Conservation (phyloP, 768 basidiomycete genomes). For the Saitozyma podzolica region DNA sequence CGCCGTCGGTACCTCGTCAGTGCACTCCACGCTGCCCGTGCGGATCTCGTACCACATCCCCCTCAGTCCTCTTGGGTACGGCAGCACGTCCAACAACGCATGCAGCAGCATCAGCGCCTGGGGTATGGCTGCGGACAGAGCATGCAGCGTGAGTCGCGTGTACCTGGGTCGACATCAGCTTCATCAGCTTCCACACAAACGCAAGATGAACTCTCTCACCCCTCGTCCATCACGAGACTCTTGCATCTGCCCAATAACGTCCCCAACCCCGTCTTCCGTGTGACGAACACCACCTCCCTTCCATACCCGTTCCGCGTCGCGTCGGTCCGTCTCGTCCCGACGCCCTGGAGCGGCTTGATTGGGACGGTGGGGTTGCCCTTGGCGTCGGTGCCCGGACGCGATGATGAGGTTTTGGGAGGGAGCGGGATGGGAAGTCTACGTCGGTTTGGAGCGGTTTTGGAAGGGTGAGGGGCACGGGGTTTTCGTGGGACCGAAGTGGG, state of each 20-base stretch:
- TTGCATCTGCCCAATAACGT: slow-evolving; percentile 50
- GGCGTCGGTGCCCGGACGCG: slow-evolving; percentile 7
- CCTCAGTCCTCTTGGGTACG: slow-evolving; percentile 39
- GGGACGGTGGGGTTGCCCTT: slow-evolving; percentile 21
- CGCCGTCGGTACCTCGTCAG: slow-evolving; percentile 38
- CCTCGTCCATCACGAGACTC: slow-evolving; percentile 50
- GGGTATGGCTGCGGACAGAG: slow-evolving; percentile 50
- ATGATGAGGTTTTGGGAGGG: background rate
- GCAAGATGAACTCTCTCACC: slow-evolving; percentile 30
- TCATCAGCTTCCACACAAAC: background rate
- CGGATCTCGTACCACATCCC: slow-evolving; percentile 50
- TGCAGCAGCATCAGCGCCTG: slow-evolving; percentile 49
- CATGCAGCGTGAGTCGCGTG: slow-evolving; percentile 43
- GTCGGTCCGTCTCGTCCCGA: slow-evolving; percentile 31
- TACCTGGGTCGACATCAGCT: slow-evolving; percentile 21
- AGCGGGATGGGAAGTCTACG: too few species aligned
- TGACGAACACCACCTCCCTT: slow-evolving; percentile 48
- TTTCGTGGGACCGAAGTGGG: too few species aligned
- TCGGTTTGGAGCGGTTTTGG: too few species aligned
- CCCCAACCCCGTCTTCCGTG: slow-evolving; percentile 45
- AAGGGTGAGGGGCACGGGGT: too few species aligned
- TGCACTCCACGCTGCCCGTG: slow-evolving; percentile 44
- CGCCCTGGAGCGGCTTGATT: slow-evolving; percentile 38
- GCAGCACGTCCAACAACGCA: slow-evolving; percentile 50
- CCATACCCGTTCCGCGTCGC: slow-evolving; percentile 41